phyloP scores from a whole-genome alignment of 2,329 filamentous ascomycete species.

The Xylariaceae sp. region DNA sequence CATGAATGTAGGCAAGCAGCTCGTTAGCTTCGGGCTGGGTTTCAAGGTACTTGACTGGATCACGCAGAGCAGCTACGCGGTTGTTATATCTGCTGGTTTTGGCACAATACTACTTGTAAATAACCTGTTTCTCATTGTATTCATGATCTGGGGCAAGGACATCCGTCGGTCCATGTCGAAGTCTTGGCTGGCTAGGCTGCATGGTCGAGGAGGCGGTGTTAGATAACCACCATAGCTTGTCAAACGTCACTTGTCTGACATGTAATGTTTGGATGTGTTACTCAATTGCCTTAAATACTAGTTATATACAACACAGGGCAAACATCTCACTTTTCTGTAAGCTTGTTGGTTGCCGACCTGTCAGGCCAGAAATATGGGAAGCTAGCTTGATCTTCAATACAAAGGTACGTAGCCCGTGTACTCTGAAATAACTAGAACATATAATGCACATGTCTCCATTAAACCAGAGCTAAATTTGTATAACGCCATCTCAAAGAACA shows the following conservation, averaged over 20 bases:
- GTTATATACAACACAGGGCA: too few species aligned
- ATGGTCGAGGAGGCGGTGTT: conserved; percentile 37
- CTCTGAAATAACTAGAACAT: neutral
- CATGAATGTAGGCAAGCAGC: conserved; percentile 64
- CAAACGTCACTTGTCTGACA: neutral
- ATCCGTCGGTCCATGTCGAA: conserved; percentile 52
- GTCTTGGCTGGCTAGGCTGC: conserved; percentile 56
- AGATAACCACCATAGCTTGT: neutral
- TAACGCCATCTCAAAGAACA: too few species aligned
- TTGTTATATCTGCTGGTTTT: conserved; percentile 59
- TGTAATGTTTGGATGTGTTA: too few species aligned
- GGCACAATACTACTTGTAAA: conserved; percentile 55
- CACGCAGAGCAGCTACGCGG: conserved; percentile 53
- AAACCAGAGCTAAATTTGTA: neutral
- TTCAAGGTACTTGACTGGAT: conserved; percentile 60
- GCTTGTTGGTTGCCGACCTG: too few species aligned
- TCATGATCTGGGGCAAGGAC: conserved; percentile 58
- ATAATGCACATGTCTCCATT: neutral
- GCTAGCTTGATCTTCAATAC: too few species aligned
- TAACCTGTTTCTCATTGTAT: conserved; percentile 55
- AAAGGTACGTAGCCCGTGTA: too few species aligned
- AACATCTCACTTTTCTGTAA: too few species aligned
- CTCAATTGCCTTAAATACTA: too few species aligned
- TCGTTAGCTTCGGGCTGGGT: conserved; percentile 60
- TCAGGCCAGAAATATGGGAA: too few species aligned